Percentiles rank a stretch among this genome's conserved stretches.
Evolutionary conservation across 148 eudicot genomes (phyloP).

Genomic region (Rhododendron molle): DNA sequence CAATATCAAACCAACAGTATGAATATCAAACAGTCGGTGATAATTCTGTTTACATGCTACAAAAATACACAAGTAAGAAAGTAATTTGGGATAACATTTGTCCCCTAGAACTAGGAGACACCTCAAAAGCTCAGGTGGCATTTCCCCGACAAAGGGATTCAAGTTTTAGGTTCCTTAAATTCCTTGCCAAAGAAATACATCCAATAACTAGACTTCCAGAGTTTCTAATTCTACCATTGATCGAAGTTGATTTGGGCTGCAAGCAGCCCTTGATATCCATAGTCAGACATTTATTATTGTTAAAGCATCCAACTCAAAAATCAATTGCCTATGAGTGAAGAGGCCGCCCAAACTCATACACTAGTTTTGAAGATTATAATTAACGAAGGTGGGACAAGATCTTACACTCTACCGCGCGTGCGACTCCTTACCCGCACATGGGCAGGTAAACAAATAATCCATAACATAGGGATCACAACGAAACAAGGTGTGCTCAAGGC

Average conservation of each 20-base stretch:
- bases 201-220: too few species aligned
- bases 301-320: not conserved
- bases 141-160: too few species aligned
- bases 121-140: too few species aligned
- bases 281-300: not conserved
- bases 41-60: not conserved
- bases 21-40: not conserved
- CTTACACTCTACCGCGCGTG: not conserved
- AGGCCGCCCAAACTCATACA: not conserved
- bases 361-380: not conserved
- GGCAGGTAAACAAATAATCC: not conserved
- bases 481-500: not conserved
- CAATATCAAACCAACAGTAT: slow-evolving; percentile 16
- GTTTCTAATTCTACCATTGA: too few species aligned
- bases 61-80: not conserved
- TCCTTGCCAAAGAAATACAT: too few species aligned
- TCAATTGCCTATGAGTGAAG: not conserved
- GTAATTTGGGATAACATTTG: not conserved
- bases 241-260: not conserved
- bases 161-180: too few species aligned
- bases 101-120: too few species aligned
- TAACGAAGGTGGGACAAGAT: not conserved
- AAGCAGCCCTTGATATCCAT: not conserved
- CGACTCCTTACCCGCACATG: not conserved
- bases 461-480: not conserved